Conservation (phyloP, 2,329 filamentous ascomycete species). For the Apiospora rasikravindrae region DNA sequence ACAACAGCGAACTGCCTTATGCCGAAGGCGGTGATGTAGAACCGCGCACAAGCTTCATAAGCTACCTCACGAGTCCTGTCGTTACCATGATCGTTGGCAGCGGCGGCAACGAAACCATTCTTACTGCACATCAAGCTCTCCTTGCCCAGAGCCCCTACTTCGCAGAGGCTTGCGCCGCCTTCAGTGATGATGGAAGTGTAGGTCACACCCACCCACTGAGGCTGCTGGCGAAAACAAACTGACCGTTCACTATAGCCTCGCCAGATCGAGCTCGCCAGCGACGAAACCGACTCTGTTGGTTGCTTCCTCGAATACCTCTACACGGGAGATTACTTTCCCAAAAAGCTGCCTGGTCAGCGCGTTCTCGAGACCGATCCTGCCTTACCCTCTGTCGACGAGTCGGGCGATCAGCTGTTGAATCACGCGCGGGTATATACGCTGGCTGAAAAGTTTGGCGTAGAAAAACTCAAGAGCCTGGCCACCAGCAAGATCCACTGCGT, state of each 20-base stretch:
- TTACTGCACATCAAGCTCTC: slow-evolving; percentile 82
- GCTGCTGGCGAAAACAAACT: slow-evolving; percentile 11
- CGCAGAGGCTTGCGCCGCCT: slow-evolving; percentile 63
- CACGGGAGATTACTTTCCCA: slow-evolving; percentile 85
- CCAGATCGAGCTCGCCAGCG: slow-evolving; percentile 69
- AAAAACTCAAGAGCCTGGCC: slow-evolving; percentile 74
- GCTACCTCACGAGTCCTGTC: slow-evolving; percentile 71
- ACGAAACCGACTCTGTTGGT: slow-evolving; percentile 75
- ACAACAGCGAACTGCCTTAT: slow-evolving; percentile 42
- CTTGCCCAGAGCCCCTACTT: slow-evolving; percentile 79
- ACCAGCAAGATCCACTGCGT: slow-evolving; percentile 93
- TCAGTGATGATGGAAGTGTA: slow-evolving; percentile 66
- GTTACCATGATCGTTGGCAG: slow-evolving; percentile 70
- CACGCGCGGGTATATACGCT: slow-evolving; percentile 91
- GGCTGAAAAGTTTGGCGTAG: slow-evolving; percentile 76
- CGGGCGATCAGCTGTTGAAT: slow-evolving; percentile 82
- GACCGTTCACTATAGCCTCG: slow-evolving; percentile 53
- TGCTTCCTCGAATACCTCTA: slow-evolving; percentile 86
- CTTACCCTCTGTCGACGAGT: slow-evolving; percentile 71
- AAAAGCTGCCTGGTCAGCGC: slow-evolving; percentile 65
- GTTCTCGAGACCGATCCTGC: slow-evolving; percentile 72
- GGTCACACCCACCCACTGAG: slow-evolving; percentile 35
- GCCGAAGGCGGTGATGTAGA: slow-evolving; percentile 43
- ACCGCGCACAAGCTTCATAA: slow-evolving; percentile 54
- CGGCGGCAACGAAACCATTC: slow-evolving; percentile 62